Evolutionary conservation across 2,329 filamentous ascomycete genomes (phyloP), one percentile per base, ranked within the genome.

Genomic region (Penicillium fuscoglaucum): DNA sequence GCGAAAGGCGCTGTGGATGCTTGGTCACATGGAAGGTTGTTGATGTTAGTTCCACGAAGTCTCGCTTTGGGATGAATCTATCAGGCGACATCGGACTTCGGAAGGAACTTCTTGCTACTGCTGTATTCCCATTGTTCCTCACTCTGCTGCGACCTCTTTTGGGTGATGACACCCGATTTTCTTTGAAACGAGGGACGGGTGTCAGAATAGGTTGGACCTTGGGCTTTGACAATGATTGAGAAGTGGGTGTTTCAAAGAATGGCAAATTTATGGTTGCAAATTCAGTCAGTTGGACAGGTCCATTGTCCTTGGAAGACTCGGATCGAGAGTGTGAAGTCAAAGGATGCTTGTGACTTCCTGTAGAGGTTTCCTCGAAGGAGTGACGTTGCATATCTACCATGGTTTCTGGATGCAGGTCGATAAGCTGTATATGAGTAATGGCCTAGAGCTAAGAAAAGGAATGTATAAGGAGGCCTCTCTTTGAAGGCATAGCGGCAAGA

Each of bases 21-120:
- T 82, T 85, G 62, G 78, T 81, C 31, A 84, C 64, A 58, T 79
- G 80, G 63, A 83, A 86, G 47, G 78, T 81, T 54, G 82, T 77
- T 26, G 78, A 74, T 17, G 78, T 72, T 37, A 74, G 66, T 24
- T 75, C 72, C 6, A 73, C 71, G 47, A 75, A 75, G 49, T 77
- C 76, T 48, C 81, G 76, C 52, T 68, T 67, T 33, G 83, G 78
- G 45, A 88, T 80, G 67, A 87, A 89, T 29, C 87, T 80, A 70
- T 89, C 86, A 24, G 81, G 81, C 12, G 77, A 79, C 13, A 60
- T 57, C 15, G 71, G 69, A 17, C 63, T 63, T 35, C 47, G 66
- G 37, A 64, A 63, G 2, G 50, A 44, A 24, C 54, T 58, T 35
- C 58, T 53, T 51, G 60, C 37, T 46, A 47, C 39, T 31, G 55